These are phyloP conservation scores for Scedosporium apiospermum DNA, from an alignment of 2,329 filamentous ascomycete species.

Conservation along the genomic window DNA sequence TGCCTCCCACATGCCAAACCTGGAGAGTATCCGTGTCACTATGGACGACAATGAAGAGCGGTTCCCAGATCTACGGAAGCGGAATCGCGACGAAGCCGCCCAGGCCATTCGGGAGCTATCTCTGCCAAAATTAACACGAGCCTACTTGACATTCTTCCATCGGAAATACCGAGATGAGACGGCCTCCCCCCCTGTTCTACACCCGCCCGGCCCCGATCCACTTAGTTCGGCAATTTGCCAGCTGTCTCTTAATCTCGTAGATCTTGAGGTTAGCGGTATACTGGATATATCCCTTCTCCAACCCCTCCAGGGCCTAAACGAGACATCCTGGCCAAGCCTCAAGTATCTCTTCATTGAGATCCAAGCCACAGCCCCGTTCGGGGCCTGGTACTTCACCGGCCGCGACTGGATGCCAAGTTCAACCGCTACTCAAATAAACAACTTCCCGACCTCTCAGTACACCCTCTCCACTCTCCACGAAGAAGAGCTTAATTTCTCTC, in stretches of 20 bases:
- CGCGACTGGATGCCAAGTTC: not conserved
- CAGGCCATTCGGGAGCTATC: not conserved
- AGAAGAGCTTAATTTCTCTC: not conserved
- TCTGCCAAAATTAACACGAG: not conserved
- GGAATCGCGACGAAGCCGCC: not conserved
- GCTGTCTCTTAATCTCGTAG: not conserved
- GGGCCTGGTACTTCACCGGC: not conserved
- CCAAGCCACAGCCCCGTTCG: not conserved
- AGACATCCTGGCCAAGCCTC: not conserved
- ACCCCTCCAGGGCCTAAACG: not conserved
- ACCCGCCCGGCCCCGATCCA: not conserved
- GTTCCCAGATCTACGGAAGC: not conserved
- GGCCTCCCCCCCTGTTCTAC: not conserved
- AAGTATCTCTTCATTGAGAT: not conserved
- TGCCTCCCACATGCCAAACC: not conserved
- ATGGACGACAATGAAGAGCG: not conserved
- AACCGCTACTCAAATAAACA: not conserved
- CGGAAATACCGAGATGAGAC: not conserved
- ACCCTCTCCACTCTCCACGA: not conserved
- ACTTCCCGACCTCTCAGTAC: not conserved
- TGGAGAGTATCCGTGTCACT: not conserved
- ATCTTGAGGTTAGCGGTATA: not conserved
- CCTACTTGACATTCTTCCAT: not conserved
- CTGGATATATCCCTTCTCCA: not conserved
- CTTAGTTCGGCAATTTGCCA: not conserved